phyloP scores from a whole-genome alignment of 2,329 filamentous ascomycete genomes.

The Chrysoporthe puriensis region DNA sequence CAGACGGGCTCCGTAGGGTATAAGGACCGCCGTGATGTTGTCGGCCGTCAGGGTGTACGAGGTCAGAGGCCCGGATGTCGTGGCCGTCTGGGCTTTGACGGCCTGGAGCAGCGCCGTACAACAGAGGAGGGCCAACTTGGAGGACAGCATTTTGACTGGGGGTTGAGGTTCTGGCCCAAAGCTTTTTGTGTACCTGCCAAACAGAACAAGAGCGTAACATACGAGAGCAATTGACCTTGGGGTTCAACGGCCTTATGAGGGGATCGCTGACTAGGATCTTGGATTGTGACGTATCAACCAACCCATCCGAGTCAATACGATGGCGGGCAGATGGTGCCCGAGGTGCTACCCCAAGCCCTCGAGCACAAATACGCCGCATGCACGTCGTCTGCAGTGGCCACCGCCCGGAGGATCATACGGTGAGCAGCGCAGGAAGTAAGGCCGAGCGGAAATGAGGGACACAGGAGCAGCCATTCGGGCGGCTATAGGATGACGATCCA shows the following conservation, averaged over 20 bases:
- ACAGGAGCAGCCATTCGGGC: slow-evolving; percentile 4
- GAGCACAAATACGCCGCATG: background rate
- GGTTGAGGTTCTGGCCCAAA: background rate
- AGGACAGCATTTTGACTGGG: slow-evolving; percentile 8
- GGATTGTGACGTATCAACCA: background rate
- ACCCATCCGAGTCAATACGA: background rate
- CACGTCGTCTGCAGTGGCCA: background rate
- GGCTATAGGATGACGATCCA: slow-evolving; percentile 15
- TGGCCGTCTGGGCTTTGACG: slow-evolving; percentile 18
- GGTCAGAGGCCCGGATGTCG: slow-evolving; percentile 16
- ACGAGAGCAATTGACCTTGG: background rate
- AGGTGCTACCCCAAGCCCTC: background rate
- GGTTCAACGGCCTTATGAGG: slow-evolving; percentile 7
- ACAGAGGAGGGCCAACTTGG: slow-evolving; percentile 10
- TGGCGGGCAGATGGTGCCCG: background rate
- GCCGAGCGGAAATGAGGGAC: slow-evolving; percentile 4
- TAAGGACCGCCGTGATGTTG: slow-evolving; percentile 23
- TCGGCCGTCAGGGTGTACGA: slow-evolving; percentile 24
- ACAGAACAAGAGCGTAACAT: too few relatives aligned
- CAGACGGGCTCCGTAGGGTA: slow-evolving; percentile 22
- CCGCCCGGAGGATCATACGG: background rate
- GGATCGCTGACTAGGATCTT: slow-evolving; percentile 4
- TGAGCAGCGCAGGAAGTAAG: background rate
- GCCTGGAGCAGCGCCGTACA: slow-evolving; percentile 10
- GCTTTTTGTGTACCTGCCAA: background rate